Evolutionary conservation across 352 stramenopile species (phyloP).

Genomic region (Plasmopara viticola): DNA sequence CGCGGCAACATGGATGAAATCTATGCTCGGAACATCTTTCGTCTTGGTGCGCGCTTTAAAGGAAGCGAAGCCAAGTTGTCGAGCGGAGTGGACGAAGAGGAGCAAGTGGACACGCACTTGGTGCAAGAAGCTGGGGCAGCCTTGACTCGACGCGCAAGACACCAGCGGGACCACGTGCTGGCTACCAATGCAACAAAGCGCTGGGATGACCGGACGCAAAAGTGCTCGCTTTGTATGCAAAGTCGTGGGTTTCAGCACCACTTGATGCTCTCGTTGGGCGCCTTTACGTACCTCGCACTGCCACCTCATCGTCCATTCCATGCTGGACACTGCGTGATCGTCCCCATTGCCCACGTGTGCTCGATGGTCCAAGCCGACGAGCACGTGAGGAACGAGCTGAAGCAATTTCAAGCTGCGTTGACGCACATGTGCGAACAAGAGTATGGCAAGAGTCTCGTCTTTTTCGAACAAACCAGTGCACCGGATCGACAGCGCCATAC

Average conservation of each 20-base stretch:
- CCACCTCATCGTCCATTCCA: conserved; percentile 53
- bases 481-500: conserved; percentile 60
- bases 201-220: conserved; percentile 61
- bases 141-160: conserved; percentile 52
- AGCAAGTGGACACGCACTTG: conserved; percentile 67
- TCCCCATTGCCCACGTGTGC: conserved; percentile 61
- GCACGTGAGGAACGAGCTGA: conserved; percentile 55
- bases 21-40: conserved; percentile 66
- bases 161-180: conserved; percentile 42
- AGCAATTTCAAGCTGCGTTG: conserved; percentile 58
- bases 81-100: conserved; percentile 80
- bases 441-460: conserved; percentile 58
- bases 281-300: conserved; percentile 68
- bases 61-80: conserved; percentile 60
- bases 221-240: conserved; percentile 62
- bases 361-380: conserved; percentile 57
- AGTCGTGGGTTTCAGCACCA: conserved; percentile 76
- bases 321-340: conserved; percentile 63
- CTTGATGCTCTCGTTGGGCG: conserved; percentile 68
- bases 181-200: conserved; percentile 57
- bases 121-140: conserved; percentile 36
- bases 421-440: conserved; percentile 45
- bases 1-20: conserved; percentile 62
- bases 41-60: conserved; percentile 65
- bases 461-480: conserved; percentile 73